These are phyloP conservation scores for Colletotrichum sp. DNA, from an alignment of 2,329 filamentous ascomycete genomes.

Conservation along the genomic window DNA sequence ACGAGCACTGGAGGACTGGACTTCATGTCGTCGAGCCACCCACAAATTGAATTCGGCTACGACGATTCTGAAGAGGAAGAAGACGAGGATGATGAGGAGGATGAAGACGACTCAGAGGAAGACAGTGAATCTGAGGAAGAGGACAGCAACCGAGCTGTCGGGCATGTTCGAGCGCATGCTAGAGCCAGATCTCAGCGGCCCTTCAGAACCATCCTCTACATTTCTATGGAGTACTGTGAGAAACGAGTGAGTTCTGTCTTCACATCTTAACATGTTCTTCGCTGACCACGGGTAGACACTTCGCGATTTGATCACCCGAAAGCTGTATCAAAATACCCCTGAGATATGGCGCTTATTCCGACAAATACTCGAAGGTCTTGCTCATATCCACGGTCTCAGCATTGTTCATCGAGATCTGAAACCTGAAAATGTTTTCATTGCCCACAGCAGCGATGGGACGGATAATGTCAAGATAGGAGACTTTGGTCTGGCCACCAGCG, in stretches of 20 bases:
- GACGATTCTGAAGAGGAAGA: conserved; percentile 51
- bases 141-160: conserved; percentile 28
- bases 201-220: conserved; percentile 82
- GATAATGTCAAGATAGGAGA: conserved; percentile 96
- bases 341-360: conserved; percentile 91
- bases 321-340: conserved; percentile 73
- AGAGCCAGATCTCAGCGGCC: conserved; percentile 48
- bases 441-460: conserved; percentile 68
- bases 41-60: conserved; percentile 79
- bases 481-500: conserved; percentile 91
- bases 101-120: conserved; percentile 46
- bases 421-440: conserved; percentile 95
- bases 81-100: conserved; percentile 40
- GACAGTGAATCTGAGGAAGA: conserved; percentile 43
- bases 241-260: conserved; percentile 65
- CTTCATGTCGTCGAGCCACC: conserved; percentile 87
- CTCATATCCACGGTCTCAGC: conserved; percentile 86
- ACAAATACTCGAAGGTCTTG: conserved; percentile 87
- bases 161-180: conserved; percentile 20
- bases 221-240: conserved; percentile 99
- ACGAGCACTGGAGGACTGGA: conserved; percentile 84
- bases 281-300: conserved; percentile 64
- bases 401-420: conserved; percentile 97
- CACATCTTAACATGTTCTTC: not conserved
- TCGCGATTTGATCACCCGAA: conserved; percentile 82